Percentiles rank a stretch among this genome's conserved stretches.
Conservation (phyloP, 164 flowering plant species). For the Liriodendron chinense region DNA sequence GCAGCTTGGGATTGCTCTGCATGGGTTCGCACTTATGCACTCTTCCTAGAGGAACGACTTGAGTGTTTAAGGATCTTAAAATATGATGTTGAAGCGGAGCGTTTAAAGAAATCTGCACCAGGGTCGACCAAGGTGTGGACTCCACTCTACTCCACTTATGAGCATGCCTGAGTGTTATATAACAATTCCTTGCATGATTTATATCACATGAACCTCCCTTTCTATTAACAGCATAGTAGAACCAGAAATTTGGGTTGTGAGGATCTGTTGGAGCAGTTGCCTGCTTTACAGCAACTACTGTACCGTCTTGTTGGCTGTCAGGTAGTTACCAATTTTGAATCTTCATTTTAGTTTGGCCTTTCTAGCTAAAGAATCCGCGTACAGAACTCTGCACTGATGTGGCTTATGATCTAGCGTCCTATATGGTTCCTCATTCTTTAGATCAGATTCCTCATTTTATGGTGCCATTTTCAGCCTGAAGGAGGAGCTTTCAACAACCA, state of each 20-base stretch:
- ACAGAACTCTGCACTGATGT: not conserved
- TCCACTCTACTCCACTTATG: not conserved
- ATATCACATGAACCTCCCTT: not conserved
- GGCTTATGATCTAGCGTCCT: not conserved
- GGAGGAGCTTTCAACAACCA: constrained; percentile 78
- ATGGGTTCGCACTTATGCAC: constrained; percentile 95
- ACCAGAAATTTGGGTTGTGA: constrained; percentile 59
- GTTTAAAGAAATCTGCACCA: constrained; percentile 50
- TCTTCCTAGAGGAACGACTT: constrained; percentile 84
- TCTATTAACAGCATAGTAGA: constrained; percentile 46
- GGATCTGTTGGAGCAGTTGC: constrained; percentile 77
- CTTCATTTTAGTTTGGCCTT: not conserved
- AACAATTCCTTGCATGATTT: not conserved
- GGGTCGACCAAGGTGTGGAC: constrained; percentile 45
- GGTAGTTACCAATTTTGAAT: constrained; percentile 28
- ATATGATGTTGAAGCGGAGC: constrained; percentile 84
- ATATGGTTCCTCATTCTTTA: not conserved
- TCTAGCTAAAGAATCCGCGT: not conserved
- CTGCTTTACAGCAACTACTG: constrained; percentile 84
- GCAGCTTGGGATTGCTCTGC: constrained; percentile 99
- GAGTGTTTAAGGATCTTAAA: constrained; percentile 79
- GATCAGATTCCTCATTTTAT: not conserved
- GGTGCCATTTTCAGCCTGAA: constrained; percentile 72
- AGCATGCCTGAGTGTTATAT: not conserved
- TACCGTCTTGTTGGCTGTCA: constrained; percentile 83